phyloP scores from a whole-genome alignment of 805 yeast genomes.

The Metschnikowia rubicola region DNA sequence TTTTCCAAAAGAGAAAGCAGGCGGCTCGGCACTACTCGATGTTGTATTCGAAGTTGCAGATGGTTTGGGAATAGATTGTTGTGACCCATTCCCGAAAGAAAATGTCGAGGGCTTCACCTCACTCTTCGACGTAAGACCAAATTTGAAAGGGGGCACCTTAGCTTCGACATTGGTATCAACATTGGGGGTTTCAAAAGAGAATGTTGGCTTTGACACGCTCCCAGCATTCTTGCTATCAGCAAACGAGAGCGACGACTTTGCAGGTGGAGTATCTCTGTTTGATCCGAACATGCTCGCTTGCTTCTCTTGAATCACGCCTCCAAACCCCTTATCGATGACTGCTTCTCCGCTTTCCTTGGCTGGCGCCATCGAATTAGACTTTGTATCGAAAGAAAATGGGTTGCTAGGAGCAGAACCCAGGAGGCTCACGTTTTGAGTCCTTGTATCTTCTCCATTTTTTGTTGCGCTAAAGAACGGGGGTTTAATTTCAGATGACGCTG shows the following conservation, averaged over 20 bases:
- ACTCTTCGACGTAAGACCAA: not conserved
- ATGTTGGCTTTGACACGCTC: not conserved
- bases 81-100: not conserved
- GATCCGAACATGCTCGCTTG: too few species aligned
- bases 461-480: not conserved
- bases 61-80: not conserved
- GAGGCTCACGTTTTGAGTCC: too few species aligned
- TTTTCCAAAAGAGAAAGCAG: not conserved
- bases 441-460: too few species aligned
- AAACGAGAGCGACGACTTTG: conserved; percentile 1
- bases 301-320: too few species aligned
- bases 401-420: too few species aligned
- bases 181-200: conserved; percentile 3
- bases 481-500: too few species aligned
- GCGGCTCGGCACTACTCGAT: not conserved
- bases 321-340: too few species aligned
- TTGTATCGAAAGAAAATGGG: conserved; percentile 15
- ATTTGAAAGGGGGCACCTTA: not conserved
- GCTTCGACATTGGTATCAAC: not conserved
- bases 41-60: not conserved
- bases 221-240: not conserved
- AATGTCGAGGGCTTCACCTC: not conserved
- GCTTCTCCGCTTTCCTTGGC: too few species aligned
- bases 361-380: not conserved
- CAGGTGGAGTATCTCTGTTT: not conserved